phyloP scores from a whole-genome alignment of 164 flowering plant genomes.

The Taxillus chinensis region DNA sequence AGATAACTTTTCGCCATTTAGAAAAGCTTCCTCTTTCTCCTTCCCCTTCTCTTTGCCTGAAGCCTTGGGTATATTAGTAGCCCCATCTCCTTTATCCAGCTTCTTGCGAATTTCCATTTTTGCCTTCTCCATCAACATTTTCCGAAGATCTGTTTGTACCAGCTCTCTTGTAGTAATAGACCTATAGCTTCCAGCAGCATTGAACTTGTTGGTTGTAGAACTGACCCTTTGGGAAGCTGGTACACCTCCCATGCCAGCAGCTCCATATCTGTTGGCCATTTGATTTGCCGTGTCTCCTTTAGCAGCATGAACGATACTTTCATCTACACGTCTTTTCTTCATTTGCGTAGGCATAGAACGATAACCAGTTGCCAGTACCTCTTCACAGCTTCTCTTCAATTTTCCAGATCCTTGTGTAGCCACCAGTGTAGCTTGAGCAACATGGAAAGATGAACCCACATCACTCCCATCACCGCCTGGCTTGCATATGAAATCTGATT shows the following conservation, averaged over 20 bases:
- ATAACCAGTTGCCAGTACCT: not conserved
- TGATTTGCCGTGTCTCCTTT: conserved; percentile 5
- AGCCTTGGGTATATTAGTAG: not conserved
- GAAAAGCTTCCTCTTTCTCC: conserved; percentile 1
- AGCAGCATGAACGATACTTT: not conserved
- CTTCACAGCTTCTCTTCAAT: conserved; percentile 12
- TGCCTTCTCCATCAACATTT: conserved; percentile 17
- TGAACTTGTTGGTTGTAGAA: conserved; percentile 1
- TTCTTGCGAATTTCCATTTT: conserved; percentile 13
- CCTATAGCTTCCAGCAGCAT: conserved; percentile 6
- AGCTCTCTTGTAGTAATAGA: conserved; percentile 8
- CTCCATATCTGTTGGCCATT: conserved; percentile 4
- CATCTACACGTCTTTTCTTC: conserved; percentile 8
- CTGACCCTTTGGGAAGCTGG: not conserved
- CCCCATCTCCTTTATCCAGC: conserved; percentile 10
- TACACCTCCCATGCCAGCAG: not conserved
- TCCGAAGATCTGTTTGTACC: conserved; percentile 10
- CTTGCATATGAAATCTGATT: conserved; percentile 1
- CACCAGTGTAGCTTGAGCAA: conserved; percentile 10
- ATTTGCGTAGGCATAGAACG: conserved; percentile 10
- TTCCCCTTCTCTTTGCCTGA: conserved; percentile 6
- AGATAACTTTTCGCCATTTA: not conserved
- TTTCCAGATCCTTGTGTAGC: not conserved
- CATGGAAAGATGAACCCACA: not conserved
- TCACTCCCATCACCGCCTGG: not conserved